These are phyloP conservation scores for Inga oerstediana DNA, from an alignment of 306 rosid species.

Conservation along the genomic window DNA sequence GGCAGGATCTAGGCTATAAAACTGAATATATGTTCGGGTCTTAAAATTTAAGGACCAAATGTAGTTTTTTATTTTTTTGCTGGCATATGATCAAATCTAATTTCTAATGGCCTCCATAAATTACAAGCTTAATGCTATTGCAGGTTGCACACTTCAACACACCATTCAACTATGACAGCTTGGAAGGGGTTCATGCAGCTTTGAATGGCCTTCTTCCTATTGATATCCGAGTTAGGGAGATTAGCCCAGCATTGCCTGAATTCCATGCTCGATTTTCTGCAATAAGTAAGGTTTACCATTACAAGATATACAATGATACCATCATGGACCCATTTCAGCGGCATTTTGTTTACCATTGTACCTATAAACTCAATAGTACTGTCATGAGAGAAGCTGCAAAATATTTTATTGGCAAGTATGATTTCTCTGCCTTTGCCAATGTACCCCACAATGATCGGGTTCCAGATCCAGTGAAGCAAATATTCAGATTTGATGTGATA, in stretches of 20 bases:
- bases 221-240: slow-evolving; percentile 85
- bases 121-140: slow-evolving; percentile 37
- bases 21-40: background rate
- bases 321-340: slow-evolving; percentile 89
- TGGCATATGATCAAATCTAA: background rate
- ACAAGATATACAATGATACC: slow-evolving; percentile 81
- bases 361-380: slow-evolving; percentile 67
- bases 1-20: background rate
- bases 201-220: slow-evolving; percentile 85
- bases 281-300: slow-evolving; percentile 83
- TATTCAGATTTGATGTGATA: slow-evolving; percentile 49
- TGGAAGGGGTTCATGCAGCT: slow-evolving; percentile 71
- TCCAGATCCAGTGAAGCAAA: slow-evolving; percentile 70
- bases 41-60: background rate
- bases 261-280: slow-evolving; percentile 95
- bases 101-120: slow-evolving; percentile 16
- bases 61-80: background rate
- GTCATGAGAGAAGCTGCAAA: slow-evolving; percentile 84
- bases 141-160: slow-evolving; percentile 95
- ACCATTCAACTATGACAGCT: slow-evolving; percentile 75
- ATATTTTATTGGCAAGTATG: slow-evolving; percentile 75
- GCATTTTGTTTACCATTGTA: slow-evolving; percentile 69
- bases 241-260: slow-evolving; percentile 75
- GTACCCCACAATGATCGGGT: slow-evolving; percentile 70
- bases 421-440: slow-evolving; percentile 92